Percentiles rank a stretch among this genome's conserved stretches.
These are phyloP conservation scores for Solanum lycopersicoides DNA, from an alignment of 257 asterid genomes.

Conservation along the genomic window DNA sequence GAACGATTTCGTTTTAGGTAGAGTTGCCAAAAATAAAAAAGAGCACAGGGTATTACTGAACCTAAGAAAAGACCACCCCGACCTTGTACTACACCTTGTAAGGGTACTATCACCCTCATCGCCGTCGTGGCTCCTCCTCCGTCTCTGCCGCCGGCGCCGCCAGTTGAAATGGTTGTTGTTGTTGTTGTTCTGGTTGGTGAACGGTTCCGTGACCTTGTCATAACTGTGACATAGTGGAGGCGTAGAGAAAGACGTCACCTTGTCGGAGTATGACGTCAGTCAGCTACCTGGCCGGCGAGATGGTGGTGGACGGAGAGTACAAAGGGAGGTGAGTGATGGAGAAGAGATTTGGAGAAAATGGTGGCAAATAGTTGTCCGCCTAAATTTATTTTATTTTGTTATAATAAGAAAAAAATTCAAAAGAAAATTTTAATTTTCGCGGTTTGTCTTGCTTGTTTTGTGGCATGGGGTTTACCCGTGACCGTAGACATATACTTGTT, in stretches of 20 bases:
- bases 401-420: not conserved
- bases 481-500: not conserved
- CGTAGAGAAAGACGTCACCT: not conserved
- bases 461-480: not conserved
- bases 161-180: conserved; percentile 19
- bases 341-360: conserved; percentile 16
- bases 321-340: conserved; percentile 9
- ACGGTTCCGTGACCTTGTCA: conserved; percentile 19
- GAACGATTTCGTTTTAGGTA: conserved; percentile 35
- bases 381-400: not conserved
- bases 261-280: not conserved
- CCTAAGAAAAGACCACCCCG: conserved; percentile 60
- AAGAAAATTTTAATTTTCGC: not conserved
- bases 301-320: conserved; percentile 9
- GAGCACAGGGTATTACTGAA: conserved; percentile 60
- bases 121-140: conserved; percentile 25
- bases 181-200: conserved; percentile 3
- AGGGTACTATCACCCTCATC: conserved; percentile 78
- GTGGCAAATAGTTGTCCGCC: not conserved
- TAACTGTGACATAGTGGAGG: conserved; percentile 12
- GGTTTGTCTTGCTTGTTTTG: not conserved
- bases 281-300: not conserved
- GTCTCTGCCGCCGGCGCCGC: conserved; percentile 17
- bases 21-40: conserved; percentile 57
- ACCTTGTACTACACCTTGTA: conserved; percentile 63